A percentile compares a stretch with the other conserved stretches of the same genome.
Conservation (phyloP, 805 yeast species). For the Pichia scutulata region DNA sequence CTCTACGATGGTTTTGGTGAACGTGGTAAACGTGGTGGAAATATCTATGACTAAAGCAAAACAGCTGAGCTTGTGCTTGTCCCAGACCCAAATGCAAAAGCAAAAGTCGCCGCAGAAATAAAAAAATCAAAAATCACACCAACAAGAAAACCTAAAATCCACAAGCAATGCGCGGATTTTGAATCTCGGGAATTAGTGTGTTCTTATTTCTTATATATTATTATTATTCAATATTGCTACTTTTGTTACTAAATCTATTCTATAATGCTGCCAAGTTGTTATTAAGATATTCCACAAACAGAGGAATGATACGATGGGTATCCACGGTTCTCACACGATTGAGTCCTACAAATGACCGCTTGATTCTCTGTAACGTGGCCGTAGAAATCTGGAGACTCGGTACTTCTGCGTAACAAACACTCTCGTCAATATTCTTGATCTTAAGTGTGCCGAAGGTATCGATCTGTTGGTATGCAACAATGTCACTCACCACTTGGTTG, state of each 20-base stretch:
- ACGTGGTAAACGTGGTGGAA: not conserved
- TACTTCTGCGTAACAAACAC: slow-evolving; percentile 42
- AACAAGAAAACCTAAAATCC: not conserved
- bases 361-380: slow-evolving; percentile 74
- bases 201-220: no score
- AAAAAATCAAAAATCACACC: not conserved
- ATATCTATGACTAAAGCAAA: not conserved
- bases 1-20: not conserved
- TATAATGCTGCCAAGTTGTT: slow-evolving; percentile 42
- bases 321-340: slow-evolving; percentile 76
- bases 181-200: no score
- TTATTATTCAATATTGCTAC: no score
- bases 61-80: not conserved
- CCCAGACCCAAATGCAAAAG: not conserved
- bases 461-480: slow-evolving; percentile 56
- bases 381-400: slow-evolving; percentile 54
- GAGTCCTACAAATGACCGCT: slow-evolving; percentile 76
- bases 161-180: not conserved
- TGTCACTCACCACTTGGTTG: slow-evolving; percentile 50
- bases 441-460: slow-evolving; percentile 39
- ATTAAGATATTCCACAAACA: slow-evolving; percentile 74
- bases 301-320: slow-evolving; percentile 52
- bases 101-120: not conserved
- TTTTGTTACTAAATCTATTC: no score
- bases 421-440: slow-evolving; percentile 28